These are phyloP conservation scores for Venturia asperata DNA, from an alignment of 2,329 filamentous ascomycete genomes.

Conservation along the genomic window DNA sequence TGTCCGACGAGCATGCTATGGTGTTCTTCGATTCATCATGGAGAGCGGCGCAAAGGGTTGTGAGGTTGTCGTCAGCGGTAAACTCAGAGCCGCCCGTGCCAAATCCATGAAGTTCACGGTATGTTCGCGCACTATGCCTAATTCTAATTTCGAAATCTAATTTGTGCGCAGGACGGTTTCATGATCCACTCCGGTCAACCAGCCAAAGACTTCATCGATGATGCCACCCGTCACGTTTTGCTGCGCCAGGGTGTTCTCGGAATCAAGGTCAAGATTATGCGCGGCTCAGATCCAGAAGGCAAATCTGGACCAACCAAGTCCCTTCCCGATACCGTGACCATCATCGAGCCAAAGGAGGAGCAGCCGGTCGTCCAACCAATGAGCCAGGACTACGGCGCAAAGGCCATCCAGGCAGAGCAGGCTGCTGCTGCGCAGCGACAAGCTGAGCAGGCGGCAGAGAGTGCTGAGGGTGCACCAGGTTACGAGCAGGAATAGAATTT, in stretches of 20 bases:
- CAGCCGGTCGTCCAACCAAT: slow-evolving; percentile 88
- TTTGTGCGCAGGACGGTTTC: slow-evolving; percentile 68
- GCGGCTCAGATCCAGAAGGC: slow-evolving; percentile 97
- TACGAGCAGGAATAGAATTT: slow-evolving; percentile 21
- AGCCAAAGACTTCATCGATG: slow-evolving; percentile 99
- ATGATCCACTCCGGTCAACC: slow-evolving; percentile 99
- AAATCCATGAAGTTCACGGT: slow-evolving; percentile 99
- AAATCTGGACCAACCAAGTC: slow-evolving; percentile 97
- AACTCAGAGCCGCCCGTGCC: slow-evolving; percentile 96
- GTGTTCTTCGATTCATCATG: slow-evolving; percentile 99
- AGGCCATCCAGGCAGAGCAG: slow-evolving; percentile 65
- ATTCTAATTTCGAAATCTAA: slow-evolving; percentile 6
- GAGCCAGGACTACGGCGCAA: slow-evolving; percentile 97
- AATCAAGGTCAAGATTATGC: slow-evolving; percentile 99
- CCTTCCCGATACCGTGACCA: slow-evolving; percentile 95
- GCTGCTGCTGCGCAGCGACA: slow-evolving; percentile 55
- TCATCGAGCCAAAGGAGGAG: slow-evolving; percentile 99
- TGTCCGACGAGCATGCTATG: slow-evolving; percentile 97
- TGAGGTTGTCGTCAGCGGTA: slow-evolving; percentile 98
- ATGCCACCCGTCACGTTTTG: slow-evolving; percentile 96
- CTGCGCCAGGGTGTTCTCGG: slow-evolving; percentile 99
- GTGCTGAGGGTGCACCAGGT: slow-evolving; percentile 39
- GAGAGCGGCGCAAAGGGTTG: slow-evolving; percentile 99
- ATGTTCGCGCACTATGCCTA: slow-evolving; percentile 31
- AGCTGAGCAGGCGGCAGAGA: slow-evolving; percentile 51